phyloP scores from a whole-genome alignment of 352 stramenopile species.

The Phytopythium kandeliae region DNA sequence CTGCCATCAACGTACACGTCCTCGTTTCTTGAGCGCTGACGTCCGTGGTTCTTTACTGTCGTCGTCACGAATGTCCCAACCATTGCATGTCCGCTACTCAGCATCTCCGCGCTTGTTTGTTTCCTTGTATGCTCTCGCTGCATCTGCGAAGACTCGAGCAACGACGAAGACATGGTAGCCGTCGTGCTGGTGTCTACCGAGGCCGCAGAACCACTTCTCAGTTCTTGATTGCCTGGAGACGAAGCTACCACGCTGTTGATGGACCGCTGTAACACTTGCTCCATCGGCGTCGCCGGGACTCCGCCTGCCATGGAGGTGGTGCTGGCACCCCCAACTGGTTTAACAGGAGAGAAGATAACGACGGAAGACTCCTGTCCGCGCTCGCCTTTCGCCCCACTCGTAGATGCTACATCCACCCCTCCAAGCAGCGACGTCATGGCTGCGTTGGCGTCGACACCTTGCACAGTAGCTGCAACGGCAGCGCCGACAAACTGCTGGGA shows the following conservation, averaged over 20 bases:
- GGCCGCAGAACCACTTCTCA: neutral
- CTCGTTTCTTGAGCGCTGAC: neutral
- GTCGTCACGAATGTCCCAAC: neutral
- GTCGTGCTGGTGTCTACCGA: neutral
- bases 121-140: neutral
- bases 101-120: conserved; percentile 1
- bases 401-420: neutral
- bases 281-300: neutral
- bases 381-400: neutral
- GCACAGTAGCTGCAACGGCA: neutral
- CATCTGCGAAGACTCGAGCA: neutral
- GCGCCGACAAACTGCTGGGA: neutral
- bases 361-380: neutral
- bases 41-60: neutral
- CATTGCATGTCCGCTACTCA: neutral
- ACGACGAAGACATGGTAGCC: neutral
- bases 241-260: neutral
- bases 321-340: neutral
- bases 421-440: conserved; percentile 1
- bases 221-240: neutral
- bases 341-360: neutral
- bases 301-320: neutral
- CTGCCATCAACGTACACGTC: neutral
- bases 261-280: conserved; percentile 3
- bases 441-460: neutral